Evolutionary conservation across 1,284 basidiomycete species (phyloP).

Genomic region (Porogramme epimiltina): DNA sequence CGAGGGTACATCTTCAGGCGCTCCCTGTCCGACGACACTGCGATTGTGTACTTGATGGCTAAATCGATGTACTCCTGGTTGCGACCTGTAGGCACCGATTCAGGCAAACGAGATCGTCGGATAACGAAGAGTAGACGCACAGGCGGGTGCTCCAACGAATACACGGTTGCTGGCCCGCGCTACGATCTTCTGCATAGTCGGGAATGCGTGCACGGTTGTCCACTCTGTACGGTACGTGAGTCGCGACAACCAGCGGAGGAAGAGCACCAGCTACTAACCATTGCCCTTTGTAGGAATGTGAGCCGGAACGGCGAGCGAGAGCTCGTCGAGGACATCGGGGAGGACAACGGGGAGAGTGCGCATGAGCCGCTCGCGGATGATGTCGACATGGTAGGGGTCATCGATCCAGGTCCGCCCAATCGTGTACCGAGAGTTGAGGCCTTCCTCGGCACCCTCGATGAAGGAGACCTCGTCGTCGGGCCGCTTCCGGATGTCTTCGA

Average conservation of each 20-base stretch:
- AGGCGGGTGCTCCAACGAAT: conserved; percentile 30
- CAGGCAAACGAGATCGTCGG: no score
- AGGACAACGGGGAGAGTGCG: conserved; percentile 30
- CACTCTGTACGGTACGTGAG: conserved; percentile 21
- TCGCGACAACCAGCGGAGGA: no score
- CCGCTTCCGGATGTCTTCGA: conserved; percentile 38
- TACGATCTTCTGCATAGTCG: conserved; percentile 22
- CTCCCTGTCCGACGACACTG: conserved; percentile 33
- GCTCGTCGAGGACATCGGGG: conserved; percentile 35
- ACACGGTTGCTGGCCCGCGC: conserved; percentile 27
- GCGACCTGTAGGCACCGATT: conserved; percentile 28
- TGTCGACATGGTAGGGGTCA: conserved; percentile 31
- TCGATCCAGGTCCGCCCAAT: conserved; percentile 26
- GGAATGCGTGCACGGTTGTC: conserved; percentile 14
- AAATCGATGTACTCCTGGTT: conserved; percentile 39
- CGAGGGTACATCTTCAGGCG: conserved; percentile 39
- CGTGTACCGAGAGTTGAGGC: conserved; percentile 29
- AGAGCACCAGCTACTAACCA: conserved; percentile 8
- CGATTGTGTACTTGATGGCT: conserved; percentile 39
- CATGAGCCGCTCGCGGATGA: conserved; percentile 30
- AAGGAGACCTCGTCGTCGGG: conserved; percentile 37
- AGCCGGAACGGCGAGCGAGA: conserved; percentile 31
- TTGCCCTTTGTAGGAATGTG: conserved; percentile 20
- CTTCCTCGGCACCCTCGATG: conserved; percentile 28
- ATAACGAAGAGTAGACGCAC: conserved; percentile 14